Base-by-base conservation (phyloP, 1,139 yeast genomes). In the Hemisphaericaspora subhashii region DNA sequence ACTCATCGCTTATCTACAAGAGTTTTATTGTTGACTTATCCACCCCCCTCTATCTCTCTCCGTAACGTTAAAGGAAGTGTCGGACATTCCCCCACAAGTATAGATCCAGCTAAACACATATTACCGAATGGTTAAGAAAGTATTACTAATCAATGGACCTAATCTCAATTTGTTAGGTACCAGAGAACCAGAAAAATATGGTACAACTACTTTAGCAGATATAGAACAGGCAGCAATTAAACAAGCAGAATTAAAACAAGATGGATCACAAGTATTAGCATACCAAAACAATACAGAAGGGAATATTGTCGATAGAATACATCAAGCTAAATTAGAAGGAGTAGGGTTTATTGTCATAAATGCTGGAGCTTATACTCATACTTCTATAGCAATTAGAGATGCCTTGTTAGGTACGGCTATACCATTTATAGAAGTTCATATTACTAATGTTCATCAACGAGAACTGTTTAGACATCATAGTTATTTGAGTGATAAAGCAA, bases 301-400 rank as follows among this genome's bases (percentile, higher is more conserved):
- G n/a, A 62, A 61, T 33, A 57, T 72, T 23, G 62, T 72, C 31
- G 77, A 72, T 47, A 54, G 75, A 35, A 72, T 72, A 33, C 78
- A 72, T 44, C 60, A 66, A 46, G 77, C 78, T 5, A 65, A 60
- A 47, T 46, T 47, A 13, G 68, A 72, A 36, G 68, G 68, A 3
- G 66, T 67, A 18, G 68, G 62, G 2, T 68, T 66, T 35, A 57
- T 73, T 36, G 63, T 73, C 24, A 71, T 73, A 39, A 73, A 73
- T 49, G 78, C 78, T 9, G 78, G 78, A 35, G 78, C 78, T 6
- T 72, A 70, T 47, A 73, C 78, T 1, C 79, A 73, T 44, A 73
- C 78, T 1, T 70, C 77, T 0, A 70, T 73, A 14, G 79, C 74
- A 1, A 62, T 73, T 16, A 64, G 79, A 45, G 79, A 73, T 51